These are phyloP conservation scores for Citeromyces matritensis DNA, from an alignment of 805 yeast species.

Conservation along the genomic window DNA sequence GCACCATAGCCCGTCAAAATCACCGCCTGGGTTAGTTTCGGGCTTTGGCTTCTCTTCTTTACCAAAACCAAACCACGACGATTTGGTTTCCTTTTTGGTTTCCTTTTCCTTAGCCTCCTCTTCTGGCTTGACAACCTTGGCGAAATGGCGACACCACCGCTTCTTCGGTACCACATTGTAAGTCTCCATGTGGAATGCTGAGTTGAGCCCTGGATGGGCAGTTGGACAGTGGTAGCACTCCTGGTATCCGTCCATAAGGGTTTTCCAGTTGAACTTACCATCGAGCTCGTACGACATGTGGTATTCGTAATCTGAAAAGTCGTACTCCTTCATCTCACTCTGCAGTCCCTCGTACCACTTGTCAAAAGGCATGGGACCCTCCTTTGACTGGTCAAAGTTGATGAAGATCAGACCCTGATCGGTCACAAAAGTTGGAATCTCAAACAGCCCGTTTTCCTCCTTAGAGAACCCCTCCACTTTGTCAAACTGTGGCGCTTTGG, in stretches of 20 bases:
- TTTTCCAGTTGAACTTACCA: conserved; percentile 53
- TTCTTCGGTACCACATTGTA: conserved; percentile 46
- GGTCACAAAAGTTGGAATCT: conserved; percentile 37
- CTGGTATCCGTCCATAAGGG: conserved; percentile 54
- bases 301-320: conserved; percentile 45
- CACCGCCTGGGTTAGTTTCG: conserved; percentile 42
- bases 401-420: conserved; percentile 41
- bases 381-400: conserved; percentile 32
- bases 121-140: conserved; percentile 29
- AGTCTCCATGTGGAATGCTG: conserved; percentile 50
- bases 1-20: conserved; percentile 47
- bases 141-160: conserved; percentile 48
- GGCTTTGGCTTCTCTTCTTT: conserved; percentile 11
- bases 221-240: conserved; percentile 60
- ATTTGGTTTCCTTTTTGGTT: conserved; percentile 17
- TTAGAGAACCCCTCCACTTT: conserved; percentile 42
- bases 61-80: conserved; percentile 40
- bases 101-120: conserved; percentile 17
- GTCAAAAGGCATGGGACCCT: conserved; percentile 28
- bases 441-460: conserved; percentile 37
- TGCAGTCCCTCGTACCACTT: conserved; percentile 36
- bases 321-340: conserved; percentile 38
- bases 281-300: conserved; percentile 51
- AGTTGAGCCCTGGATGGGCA: conserved; percentile 44
- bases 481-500: conserved; percentile 50